Percentiles rank a stretch among this genome's conserved stretches.
phyloP scores from a whole-genome alignment of 164 flowering plant species.

The Kingdonia uniflora region DNA sequence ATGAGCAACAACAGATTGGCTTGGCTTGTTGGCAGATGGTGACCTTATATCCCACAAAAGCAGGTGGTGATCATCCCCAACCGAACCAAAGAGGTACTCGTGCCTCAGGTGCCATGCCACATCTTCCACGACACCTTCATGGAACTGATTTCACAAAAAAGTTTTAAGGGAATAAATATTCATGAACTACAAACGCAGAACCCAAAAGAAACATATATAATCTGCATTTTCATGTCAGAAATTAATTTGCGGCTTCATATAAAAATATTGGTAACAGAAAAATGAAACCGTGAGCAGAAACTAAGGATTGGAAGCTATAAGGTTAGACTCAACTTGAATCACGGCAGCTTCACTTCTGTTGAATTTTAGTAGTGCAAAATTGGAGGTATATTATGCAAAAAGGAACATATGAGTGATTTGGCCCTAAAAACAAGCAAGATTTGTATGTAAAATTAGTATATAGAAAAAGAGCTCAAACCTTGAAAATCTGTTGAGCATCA shows the following conservation, averaged over 20 bases:
- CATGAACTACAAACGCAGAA: too few relatives aligned
- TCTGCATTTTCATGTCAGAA: too few relatives aligned
- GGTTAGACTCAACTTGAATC: too few relatives aligned
- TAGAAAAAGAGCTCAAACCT: conserved; percentile 34
- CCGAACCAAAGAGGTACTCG: conserved; percentile 92
- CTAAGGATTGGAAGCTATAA: too few relatives aligned
- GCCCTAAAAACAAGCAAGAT: neutral
- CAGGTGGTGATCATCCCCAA: conserved; percentile 90
- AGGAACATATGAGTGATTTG: neutral
- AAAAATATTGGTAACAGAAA: too few relatives aligned
- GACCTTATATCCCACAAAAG: conserved; percentile 86
- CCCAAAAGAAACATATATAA: too few relatives aligned
- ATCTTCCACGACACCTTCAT: conserved; percentile 98
- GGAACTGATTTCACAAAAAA: conserved; percentile 37
- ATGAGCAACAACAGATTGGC: conserved; percentile 89
- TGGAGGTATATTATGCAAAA: neutral
- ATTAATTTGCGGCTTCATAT: too few relatives aligned
- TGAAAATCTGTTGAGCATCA: conserved; percentile 82
- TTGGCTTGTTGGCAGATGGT: conserved; percentile 55
- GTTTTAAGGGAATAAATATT: neutral
- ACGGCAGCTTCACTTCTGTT: too few relatives aligned
- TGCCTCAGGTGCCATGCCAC: conserved; percentile 98
- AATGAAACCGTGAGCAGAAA: too few relatives aligned
- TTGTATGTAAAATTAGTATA: neutral
- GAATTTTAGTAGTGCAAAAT: too few relatives aligned